Evolutionary conservation across 768 basidiomycete genomes (phyloP), one percentile per base, ranked within the genome.

Genomic region (Lyophyllum semitale): DNA sequence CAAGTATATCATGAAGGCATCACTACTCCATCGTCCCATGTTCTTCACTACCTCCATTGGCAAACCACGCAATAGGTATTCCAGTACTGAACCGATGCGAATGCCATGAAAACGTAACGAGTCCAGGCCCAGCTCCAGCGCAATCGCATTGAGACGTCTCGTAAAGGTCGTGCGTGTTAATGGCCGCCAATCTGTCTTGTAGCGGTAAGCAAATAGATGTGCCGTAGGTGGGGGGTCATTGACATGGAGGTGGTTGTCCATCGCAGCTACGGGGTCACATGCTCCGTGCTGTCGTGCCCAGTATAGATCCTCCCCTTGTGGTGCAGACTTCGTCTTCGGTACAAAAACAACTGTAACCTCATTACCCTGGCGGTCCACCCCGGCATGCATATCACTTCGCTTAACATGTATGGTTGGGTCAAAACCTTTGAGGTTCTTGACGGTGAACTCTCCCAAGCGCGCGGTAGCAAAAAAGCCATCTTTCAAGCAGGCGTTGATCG

Each of bases 101-200:
- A 72, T 66, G 25, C 65, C 60, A 37, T 73, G 71, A 4, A 61
- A 63, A n/a, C 59, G 58, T 2, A 70, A n/a, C 1, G 44, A 44
- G 0, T 42, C 26, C 0, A 59, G 2, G 0, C 61, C 59, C 0
- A 55, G 38, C 0, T 22, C 37, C 6, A 30, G 20, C 1, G 57
- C 56, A 0, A 66, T 55, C 0, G 13, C 20, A 6, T 37, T 29
- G 6, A 72, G 38, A 0, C 59, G 32, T 12, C 30, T 23, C 3
- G 63, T 48, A 56, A 72, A 69, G 7, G 59, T 54, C 0, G 40
- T 11, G 4, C 57, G 53, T 1, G 68, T 71, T 7, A 73, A 64
- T 0, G 66, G 58, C 2, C 54, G n/a, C 15, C 25, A 13, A 0
- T 9, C 7, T 0, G 20, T 17, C 1, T 50, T 20, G 9, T 29